Base-by-base conservation (phyloP, 108 stramenopile genomes). In the Cyclotella kingstonii region DNA sequence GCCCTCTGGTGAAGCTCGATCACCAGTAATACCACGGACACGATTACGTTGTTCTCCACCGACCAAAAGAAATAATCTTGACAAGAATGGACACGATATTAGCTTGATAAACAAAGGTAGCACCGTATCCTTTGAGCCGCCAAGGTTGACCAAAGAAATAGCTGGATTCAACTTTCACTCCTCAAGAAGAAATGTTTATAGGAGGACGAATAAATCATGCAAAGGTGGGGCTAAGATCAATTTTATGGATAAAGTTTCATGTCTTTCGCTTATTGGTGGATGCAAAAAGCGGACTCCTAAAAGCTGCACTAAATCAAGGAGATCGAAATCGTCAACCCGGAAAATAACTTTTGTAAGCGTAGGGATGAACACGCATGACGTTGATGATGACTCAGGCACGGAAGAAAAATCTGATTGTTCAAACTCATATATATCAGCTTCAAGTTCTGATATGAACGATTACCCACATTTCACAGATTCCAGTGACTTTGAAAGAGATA, bases 321-420 rank as follows among this genome's bases (percentile, higher is more conserved):
- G 21, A 38, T 38, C 36, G 39, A 5, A 42, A 46, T 22, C 19
- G 45, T 2, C n/a, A n/a, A n/a, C n/a, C n/a, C 10, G 45, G 45
- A 19, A 14, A 7, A 46, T 11, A 22, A 22, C 45, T 46, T 1
- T 23, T 56, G 25, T 39, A 11, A 1, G 23, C 1, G 28, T 5
- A 10, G 26, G 11, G 21, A n/a, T 12, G 4, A 46, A 5, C 15
- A 34, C 18, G 18, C 41, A 58, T 44, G 8, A 28, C n/a, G 5
- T 58, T 5, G 58, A 44, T 33, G 58, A 60, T 18, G 58, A 31
- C 10, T 60, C 58, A 3, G 31, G 30, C 44, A 60, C 58, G 21
- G 56, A 41, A 29, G 56, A 57, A 30, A 33, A 44, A 26, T 56
- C 55, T 14, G 45, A 46, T 31, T 60, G 29, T 22, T 60, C 58